Conservation (phyloP, 345 rosid species). For the Dimocarpus longan region DNA sequence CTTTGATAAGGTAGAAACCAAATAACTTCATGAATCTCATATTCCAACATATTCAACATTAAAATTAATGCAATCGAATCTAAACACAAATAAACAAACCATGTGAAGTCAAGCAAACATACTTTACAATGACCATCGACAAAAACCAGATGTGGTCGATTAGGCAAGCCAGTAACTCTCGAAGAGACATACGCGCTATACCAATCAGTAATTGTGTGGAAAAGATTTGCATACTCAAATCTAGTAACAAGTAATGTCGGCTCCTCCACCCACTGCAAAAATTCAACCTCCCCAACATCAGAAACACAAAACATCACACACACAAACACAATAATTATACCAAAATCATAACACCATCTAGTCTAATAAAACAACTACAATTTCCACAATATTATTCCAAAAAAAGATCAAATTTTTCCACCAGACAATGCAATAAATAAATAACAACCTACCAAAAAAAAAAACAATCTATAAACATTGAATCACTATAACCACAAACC, state of each 20-base stretch:
- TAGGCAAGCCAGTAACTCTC: constrained; percentile 79
- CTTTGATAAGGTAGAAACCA: no score
- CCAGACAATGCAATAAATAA: background rate
- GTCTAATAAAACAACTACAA: background rate
- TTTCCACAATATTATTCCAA: background rate
- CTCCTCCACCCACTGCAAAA: constrained; percentile 89
- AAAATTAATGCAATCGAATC: background rate
- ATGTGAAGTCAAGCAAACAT: constrained; percentile 26
- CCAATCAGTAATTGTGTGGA: constrained; percentile 95
- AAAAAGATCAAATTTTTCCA: background rate
- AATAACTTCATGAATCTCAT: no score
- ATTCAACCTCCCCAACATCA: constrained; percentile 28
- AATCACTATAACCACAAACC: constrained; percentile 42
- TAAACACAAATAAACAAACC: constrained; percentile 5
- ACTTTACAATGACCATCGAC: constrained; percentile 89
- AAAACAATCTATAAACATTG: no score
- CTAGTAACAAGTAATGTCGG: constrained; percentile 75
- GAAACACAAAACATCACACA: constrained; percentile 3
- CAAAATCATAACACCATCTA: constrained; percentile 11
- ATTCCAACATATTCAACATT: no score
- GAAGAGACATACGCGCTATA: constrained; percentile 87
- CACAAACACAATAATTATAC: background rate
- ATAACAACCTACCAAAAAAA: no score
- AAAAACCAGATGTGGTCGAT: constrained; percentile 81
- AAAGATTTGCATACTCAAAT: constrained; percentile 89